Conservation (phyloP, 345 rosid genomes). For the Salix dunnii region DNA sequence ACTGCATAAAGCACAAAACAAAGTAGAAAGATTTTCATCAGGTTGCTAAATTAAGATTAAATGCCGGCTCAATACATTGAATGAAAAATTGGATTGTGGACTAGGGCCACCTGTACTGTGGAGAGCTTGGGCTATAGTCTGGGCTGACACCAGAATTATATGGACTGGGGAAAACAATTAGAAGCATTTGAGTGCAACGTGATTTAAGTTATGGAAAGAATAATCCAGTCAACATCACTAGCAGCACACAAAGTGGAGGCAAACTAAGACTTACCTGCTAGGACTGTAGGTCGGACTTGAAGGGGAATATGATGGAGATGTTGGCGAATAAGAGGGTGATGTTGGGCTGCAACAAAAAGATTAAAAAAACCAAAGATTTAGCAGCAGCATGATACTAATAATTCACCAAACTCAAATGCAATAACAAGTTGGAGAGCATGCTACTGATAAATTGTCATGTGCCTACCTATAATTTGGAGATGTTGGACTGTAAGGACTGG, state of each 20-base stretch:
- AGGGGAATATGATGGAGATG: constrained; percentile 90
- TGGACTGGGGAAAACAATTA: constrained; percentile 42
- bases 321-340: constrained; percentile 85
- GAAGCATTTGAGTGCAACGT: not conserved
- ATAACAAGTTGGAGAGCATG: not conserved
- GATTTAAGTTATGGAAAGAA: not conserved
- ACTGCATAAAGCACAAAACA: constrained; percentile 22
- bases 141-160: constrained; percentile 69
- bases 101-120: constrained; percentile 47
- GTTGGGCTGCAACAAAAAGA: constrained; percentile 60
- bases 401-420: not conserved
- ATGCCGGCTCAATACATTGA: not conserved
- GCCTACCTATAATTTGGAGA: constrained; percentile 84
- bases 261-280: constrained; percentile 57
- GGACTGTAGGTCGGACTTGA: constrained; percentile 92
- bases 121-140: constrained; percentile 77
- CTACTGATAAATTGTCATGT: not conserved
- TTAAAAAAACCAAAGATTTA: not conserved
- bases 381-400: not conserved
- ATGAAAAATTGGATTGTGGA: not conserved
- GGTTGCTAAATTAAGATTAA: not conserved
- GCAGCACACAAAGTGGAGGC: not conserved
- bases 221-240: not conserved
- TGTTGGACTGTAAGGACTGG: constrained; percentile 92
- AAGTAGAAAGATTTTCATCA: not conserved